Evolutionary conservation across 2,329 filamentous ascomycete genomes (phyloP).

Genomic region (Neoascochyta sp.): DNA sequence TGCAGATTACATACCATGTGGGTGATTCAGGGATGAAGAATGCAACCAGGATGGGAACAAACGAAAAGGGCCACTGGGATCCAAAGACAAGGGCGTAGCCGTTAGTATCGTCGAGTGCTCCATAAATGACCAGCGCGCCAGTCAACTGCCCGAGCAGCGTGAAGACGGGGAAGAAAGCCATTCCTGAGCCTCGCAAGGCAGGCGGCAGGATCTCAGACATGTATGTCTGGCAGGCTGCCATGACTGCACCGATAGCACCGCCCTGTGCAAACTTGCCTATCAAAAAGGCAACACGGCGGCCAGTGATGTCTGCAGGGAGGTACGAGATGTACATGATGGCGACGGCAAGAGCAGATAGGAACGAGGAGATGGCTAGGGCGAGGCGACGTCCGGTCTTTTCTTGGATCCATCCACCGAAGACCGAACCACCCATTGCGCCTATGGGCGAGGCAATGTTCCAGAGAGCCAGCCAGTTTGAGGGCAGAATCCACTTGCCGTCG

Average conservation of each 20-base stretch:
- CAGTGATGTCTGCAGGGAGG: slow-evolving; percentile 17
- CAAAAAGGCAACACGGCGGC: slow-evolving; percentile 39
- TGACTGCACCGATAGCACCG: slow-evolving; percentile 45
- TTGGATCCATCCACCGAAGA: slow-evolving; percentile 26
- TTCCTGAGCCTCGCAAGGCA: slow-evolving; percentile 45
- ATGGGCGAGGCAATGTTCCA: slow-evolving; percentile 27
- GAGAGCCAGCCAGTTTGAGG: slow-evolving; percentile 26
- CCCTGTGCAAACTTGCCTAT: slow-evolving; percentile 48
- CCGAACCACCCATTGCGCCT: slow-evolving; percentile 26
- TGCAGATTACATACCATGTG: slow-evolving; percentile 41
- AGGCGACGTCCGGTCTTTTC: slow-evolving; percentile 24
- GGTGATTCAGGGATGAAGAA: slow-evolving; percentile 52
- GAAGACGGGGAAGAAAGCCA: slow-evolving; percentile 51
- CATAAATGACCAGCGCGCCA: slow-evolving; percentile 41
- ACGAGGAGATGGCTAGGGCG: slow-evolving; percentile 19
- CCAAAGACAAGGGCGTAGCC: slow-evolving; percentile 45
- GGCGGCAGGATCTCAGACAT: slow-evolving; percentile 51
- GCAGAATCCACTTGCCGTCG: slow-evolving; percentile 26
- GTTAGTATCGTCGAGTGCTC: slow-evolving; percentile 22
- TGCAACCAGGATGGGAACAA: slow-evolving; percentile 43
- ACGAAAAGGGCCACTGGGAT: slow-evolving; percentile 46
- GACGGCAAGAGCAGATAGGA: slow-evolving; percentile 27
- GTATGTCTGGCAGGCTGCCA: slow-evolving; percentile 43
- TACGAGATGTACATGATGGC: slow-evolving; percentile 31
- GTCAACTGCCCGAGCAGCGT: slow-evolving; percentile 49